phyloP scores from a whole-genome alignment of 2,329 filamentous ascomycete genomes.

The Plenodomus biglobosus region DNA sequence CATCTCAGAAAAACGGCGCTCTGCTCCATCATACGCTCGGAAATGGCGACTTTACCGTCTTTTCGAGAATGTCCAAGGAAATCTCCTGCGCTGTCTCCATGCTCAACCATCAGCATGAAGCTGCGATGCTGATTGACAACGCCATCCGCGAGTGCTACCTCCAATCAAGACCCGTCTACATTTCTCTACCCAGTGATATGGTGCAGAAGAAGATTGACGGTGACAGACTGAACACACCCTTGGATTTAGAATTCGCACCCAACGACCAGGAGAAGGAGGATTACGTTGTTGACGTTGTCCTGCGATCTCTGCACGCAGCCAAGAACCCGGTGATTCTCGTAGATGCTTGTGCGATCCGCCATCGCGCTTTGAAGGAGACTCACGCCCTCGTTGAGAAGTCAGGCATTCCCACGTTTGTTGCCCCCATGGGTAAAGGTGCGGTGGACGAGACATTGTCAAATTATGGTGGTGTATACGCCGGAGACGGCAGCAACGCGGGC shows the following conservation, averaged over 20 bases:
- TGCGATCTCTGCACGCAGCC: conserved; percentile 71
- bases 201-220: conserved; percentile 75
- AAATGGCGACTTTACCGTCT: conserved; percentile 75
- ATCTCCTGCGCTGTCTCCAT: conserved; percentile 73
- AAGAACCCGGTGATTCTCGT: conserved; percentile 77
- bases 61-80: conserved; percentile 72
- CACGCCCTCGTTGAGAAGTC: conserved; percentile 73
- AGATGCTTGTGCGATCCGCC: conserved; percentile 79
- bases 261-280: conserved; percentile 74
- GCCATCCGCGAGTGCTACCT: conserved; percentile 74
- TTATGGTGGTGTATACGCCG: conserved; percentile 83
- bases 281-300: conserved; percentile 78
- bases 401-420: conserved; percentile 78
- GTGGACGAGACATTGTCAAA: conserved; percentile 74
- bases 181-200: conserved; percentile 81
- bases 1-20: conserved; percentile 45
- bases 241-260: conserved; percentile 64
- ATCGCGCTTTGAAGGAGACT: conserved; percentile 71
- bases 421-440: conserved; percentile 85
- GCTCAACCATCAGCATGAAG: conserved; percentile 69
- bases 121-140: conserved; percentile 75
- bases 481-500: conserved; percentile 68
- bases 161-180: conserved; percentile 76
- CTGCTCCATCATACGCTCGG: conserved; percentile 53
- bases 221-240: conserved; percentile 66